Conservation (phyloP, 2,329 filamentous ascomycete species). For the Simplicillium aogashimaense region DNA sequence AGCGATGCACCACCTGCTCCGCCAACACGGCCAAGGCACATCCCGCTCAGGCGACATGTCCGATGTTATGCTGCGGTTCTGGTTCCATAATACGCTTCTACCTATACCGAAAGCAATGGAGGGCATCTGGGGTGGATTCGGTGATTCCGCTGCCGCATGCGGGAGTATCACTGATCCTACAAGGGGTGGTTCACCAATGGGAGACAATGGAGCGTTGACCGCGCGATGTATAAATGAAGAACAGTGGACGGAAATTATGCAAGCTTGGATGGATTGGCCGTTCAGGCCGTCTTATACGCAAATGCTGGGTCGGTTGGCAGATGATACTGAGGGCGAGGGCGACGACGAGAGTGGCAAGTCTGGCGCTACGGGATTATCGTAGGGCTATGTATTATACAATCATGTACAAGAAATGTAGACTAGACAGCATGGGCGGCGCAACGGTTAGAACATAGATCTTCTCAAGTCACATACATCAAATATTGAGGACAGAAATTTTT, state of each 20-base stretch:
- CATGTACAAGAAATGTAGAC: constrained; percentile 1
- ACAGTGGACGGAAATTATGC: constrained; percentile 48
- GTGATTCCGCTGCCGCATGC: constrained; percentile 38
- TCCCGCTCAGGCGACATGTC: constrained; percentile 38
- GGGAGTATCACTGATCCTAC: constrained; percentile 36
- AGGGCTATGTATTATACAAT: background rate
- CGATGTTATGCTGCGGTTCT: constrained; percentile 33
- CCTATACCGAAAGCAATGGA: constrained; percentile 36
- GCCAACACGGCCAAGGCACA: constrained; percentile 28
- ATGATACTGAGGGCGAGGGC: constrained; percentile 14
- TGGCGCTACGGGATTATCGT: constrained; percentile 3
- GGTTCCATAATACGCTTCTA: constrained; percentile 34
- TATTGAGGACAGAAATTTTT: no score
- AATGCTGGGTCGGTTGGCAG: constrained; percentile 32
- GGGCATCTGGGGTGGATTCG: constrained; percentile 48
- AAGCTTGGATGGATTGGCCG: constrained; percentile 56
- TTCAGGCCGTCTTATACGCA: constrained; percentile 43
- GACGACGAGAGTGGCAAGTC: constrained; percentile 16
- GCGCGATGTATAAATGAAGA: constrained; percentile 38
- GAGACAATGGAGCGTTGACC: constrained; percentile 28
- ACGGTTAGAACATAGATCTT: background rate
- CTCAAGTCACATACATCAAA: no score
- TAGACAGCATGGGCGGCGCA: background rate
- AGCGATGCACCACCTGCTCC: constrained; percentile 36
- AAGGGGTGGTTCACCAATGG: constrained; percentile 33